These are phyloP conservation scores for Volvox carteri DNA, from an alignment of 163 green algal species.

Conservation along the genomic window DNA sequence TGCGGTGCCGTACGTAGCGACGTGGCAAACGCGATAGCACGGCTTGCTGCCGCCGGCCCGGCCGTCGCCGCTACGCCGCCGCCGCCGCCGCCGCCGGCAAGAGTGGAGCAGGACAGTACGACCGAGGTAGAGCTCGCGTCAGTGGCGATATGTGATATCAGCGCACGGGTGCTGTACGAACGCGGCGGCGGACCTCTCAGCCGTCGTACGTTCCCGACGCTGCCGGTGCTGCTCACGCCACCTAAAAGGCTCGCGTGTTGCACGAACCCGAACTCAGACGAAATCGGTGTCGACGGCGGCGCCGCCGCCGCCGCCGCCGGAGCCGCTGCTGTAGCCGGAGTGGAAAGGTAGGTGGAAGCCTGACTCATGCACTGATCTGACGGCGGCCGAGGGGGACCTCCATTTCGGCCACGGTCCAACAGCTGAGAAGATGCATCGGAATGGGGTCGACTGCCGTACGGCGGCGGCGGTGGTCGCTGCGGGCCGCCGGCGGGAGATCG, in stretches of 20 bases:
- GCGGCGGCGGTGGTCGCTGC: neutral
- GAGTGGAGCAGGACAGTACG: neutral
- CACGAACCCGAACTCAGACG: neutral
- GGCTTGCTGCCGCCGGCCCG: neutral
- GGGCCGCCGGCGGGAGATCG: neutral
- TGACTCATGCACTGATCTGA: neutral
- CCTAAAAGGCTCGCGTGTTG: too few species aligned
- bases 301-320: neutral
- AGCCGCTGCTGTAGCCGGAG: neutral
- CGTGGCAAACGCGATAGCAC: constrained; percentile 3
- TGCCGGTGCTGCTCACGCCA: neutral
- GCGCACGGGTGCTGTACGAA: constrained; percentile 6
- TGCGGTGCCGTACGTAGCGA: neutral
- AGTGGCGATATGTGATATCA: neutral
- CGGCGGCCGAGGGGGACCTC: neutral
- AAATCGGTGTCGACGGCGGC: neutral
- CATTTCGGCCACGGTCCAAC: neutral
- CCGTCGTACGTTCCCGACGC: neutral
- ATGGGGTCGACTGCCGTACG: too few species aligned
- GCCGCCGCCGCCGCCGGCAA: neutral
- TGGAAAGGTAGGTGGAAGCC: neutral
- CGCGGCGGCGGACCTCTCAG: neutral
- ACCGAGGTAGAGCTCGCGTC: neutral
- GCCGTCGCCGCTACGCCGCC: neutral
- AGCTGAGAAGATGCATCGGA: too few species aligned